Evolutionary conservation across 176 grass and related monocot species (phyloP).

Genomic region (Triticum timopheevii): DNA sequence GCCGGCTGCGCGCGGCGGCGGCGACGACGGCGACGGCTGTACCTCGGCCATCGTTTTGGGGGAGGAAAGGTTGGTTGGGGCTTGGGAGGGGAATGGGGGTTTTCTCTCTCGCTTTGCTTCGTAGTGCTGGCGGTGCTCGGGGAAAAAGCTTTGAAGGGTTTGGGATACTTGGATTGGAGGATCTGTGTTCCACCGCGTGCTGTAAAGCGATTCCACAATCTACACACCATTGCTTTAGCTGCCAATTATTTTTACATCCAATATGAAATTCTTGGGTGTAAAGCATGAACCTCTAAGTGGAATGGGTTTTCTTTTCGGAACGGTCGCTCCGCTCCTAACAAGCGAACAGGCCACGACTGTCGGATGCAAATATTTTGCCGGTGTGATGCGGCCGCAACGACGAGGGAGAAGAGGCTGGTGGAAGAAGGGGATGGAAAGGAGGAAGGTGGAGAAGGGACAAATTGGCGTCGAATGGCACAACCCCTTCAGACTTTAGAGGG

Average conservation of each 20-base stretch:
- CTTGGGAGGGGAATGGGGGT: not conserved
- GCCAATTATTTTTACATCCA: no score
- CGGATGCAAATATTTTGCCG: no score
- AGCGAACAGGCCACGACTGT: no score
- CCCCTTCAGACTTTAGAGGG: no score
- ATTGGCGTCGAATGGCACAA: no score
- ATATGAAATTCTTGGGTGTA: not conserved
- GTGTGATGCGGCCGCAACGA: no score
- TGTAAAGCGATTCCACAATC: not conserved
- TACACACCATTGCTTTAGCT: no score
- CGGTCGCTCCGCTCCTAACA: no score
- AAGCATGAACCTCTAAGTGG: not conserved
- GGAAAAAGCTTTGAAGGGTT: not conserved
- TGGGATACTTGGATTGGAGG: constrained; percentile 13
- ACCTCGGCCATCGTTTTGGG: constrained; percentile 27
- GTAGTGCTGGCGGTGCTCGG: not conserved
- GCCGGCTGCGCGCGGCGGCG: constrained; percentile 3
- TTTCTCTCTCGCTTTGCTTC: constrained; percentile 18
- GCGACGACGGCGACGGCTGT: constrained; percentile 18
- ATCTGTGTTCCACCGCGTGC: not conserved
- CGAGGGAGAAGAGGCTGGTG: no score
- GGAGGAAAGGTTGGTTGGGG: not conserved
- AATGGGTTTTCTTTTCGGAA: no score
- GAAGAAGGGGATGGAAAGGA: no score
- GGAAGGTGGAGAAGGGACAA: no score